A percentile compares a stretch with the other conserved stretches of the same genome.
These are phyloP conservation scores for Leccinum griseonigrum DNA, from an alignment of 1,284 basidiomycete genomes.

Conservation along the genomic window DNA sequence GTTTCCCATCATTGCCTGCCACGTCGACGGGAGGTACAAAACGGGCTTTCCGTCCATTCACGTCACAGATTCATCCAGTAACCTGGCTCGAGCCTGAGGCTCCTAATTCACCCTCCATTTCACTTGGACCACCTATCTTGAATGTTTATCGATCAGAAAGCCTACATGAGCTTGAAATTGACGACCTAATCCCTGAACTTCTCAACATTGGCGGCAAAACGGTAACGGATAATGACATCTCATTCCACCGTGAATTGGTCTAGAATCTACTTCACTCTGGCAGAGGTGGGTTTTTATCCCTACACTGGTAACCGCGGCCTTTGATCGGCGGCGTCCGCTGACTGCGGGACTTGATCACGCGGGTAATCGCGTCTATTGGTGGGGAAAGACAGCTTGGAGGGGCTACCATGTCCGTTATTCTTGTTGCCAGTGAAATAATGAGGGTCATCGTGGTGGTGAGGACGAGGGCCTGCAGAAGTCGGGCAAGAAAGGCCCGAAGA, in stretches of 20 bases:
- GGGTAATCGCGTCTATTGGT: slow-evolving; percentile 22
- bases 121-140: slow-evolving; percentile 24
- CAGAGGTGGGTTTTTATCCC: slow-evolving; percentile 32
- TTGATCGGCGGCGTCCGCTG: too few relatives aligned
- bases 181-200: slow-evolving; percentile 34
- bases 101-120: neutral
- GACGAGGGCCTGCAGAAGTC: too few relatives aligned
- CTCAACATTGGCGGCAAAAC: slow-evolving; percentile 42
- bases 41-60: slow-evolving; percentile 24
- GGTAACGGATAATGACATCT: too few relatives aligned
- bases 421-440: too few relatives aligned
- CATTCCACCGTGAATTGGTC: slow-evolving; percentile 22
- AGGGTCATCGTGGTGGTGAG: too few relatives aligned
- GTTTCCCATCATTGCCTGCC: too few relatives aligned
- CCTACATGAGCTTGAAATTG: neutral
- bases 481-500: too few relatives aligned
- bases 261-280: slow-evolving; percentile 45
- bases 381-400: slow-evolving; percentile 14
- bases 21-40: too few relatives aligned
- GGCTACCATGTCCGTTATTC: slow-evolving; percentile 4
- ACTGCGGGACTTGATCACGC: slow-evolving; percentile 26
- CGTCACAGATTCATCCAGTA: slow-evolving; percentile 7
- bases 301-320: too few relatives aligned
- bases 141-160: neutral
- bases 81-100: slow-evolving; percentile 12